phyloP scores from a whole-genome alignment of 768 basidiomycete genomes.

The Rhodosporidiobolus odoratus region DNA sequence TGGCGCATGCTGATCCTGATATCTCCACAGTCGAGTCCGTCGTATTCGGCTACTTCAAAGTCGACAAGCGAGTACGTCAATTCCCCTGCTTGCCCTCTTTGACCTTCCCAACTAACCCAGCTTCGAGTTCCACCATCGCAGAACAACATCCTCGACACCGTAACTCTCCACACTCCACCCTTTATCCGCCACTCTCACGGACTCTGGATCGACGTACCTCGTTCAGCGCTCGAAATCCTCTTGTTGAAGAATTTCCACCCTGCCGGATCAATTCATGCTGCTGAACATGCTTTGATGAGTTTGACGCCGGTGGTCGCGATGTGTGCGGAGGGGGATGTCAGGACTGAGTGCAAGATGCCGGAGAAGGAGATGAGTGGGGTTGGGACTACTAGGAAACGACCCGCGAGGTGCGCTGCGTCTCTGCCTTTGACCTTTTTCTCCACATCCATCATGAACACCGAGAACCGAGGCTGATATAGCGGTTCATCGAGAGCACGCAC shows the following conservation, averaged over 20 bases:
- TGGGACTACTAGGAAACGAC: constrained; percentile 37
- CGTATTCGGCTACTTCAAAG: constrained; percentile 79
- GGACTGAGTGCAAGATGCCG: constrained; percentile 65
- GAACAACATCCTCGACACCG: constrained; percentile 62
- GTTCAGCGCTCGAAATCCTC: constrained; percentile 55
- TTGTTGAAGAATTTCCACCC: constrained; percentile 57
- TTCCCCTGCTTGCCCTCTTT: neutral
- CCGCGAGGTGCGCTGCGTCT: constrained; percentile 28
- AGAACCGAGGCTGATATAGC: neutral
- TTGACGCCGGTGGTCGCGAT: constrained; percentile 57
- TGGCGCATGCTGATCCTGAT: neutral
- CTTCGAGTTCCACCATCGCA: neutral
- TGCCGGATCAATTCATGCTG: constrained; percentile 78
- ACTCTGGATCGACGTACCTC: constrained; percentile 72
- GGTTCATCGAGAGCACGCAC: neutral
- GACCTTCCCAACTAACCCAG: neutral
- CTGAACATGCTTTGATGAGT: constrained; percentile 76
- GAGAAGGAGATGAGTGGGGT: constrained; percentile 42
- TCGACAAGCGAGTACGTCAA: constrained; percentile 52
- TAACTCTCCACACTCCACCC: constrained; percentile 70
- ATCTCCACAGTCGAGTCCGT: constrained; percentile 59
- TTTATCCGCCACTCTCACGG: constrained; percentile 71
- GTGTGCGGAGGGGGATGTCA: constrained; percentile 57
- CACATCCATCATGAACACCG: neutral
- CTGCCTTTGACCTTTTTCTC: neutral